Evolutionary conservation across 139 green algal genomes (phyloP), one percentile per base, ranked within the genome.

Genomic region (Ettlia oleoabundans): DNA sequence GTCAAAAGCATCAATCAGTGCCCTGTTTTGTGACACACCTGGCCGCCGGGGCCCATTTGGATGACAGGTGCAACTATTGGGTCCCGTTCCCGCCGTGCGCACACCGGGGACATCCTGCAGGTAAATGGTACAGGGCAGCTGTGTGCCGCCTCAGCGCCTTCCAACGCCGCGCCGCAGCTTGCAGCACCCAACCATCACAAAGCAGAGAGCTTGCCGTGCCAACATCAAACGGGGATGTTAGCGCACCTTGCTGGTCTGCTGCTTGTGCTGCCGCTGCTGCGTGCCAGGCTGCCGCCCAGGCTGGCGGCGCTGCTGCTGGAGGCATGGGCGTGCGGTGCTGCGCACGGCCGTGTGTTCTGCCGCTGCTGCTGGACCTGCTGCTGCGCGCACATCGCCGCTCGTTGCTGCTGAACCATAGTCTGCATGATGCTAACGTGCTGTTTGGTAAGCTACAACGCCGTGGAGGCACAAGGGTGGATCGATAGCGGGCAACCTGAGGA

Each of bases 61-160:
- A 88, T 86, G 30, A 93, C 82, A 18, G 87, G 89, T 9, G 75
- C 43, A n/a, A 82, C 71, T 26, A 78, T 86, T 18, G 91, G 85
- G 70, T 89, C 82, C 1, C 58, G 78, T 26, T 42, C 41, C 19
- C 71, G 30, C 33, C 87, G 86, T 19, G 83, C 86, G 30, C 84
- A 79, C 52, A 84, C 47, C 3, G 86, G 85, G 41, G 70, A 41
- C 52, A 90, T n/a, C n/a, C n/a, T n/a, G n/a, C n/a, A n/a, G n/a
- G n/a, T n/a, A n/a, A n/a, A n/a, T n/a, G n/a, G n/a, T n/a, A n/a
- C n/a, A n/a, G n/a, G n/a, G n/a, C n/a, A n/a, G n/a, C n/a, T n/a
- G n/a, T n/a, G n/a, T n/a, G n/a, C n/a, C n/a, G n/a, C n/a, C n/a
- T n/a, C n/a, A n/a, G n/a, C n/a, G n/a, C n/a, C n/a, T n/a, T n/a